phyloP scores from a whole-genome alignment of 441 rosid species.

The Bruguiera hainesii region DNA sequence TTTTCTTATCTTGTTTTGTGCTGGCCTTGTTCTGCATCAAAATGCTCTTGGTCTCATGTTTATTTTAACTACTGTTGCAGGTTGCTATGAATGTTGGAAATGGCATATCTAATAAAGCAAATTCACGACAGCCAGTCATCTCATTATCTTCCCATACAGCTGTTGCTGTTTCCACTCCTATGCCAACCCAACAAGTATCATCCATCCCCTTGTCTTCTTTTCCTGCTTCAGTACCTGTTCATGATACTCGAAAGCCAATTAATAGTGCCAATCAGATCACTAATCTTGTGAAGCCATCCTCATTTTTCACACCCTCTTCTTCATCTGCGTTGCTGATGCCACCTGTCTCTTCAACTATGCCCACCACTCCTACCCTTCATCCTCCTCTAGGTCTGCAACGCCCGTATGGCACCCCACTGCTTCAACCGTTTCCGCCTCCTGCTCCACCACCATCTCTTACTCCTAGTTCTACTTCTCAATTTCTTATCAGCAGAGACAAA shows the following conservation, averaged over 20 bases:
- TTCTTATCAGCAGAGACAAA: constrained; percentile 50
- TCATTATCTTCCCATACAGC: constrained; percentile 40
- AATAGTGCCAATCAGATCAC: constrained; percentile 37
- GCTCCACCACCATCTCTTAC: constrained; percentile 63
- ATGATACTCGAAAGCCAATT: constrained; percentile 34
- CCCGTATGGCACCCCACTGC: constrained; percentile 61
- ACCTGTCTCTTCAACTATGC: constrained; percentile 40
- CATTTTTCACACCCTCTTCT: constrained; percentile 48
- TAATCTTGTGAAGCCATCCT: constrained; percentile 60
- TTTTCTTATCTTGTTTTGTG: no score
- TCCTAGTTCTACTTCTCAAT: constrained; percentile 32
- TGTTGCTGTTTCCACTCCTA: constrained; percentile 27
- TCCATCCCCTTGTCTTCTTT: constrained; percentile 37
- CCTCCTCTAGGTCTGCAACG: constrained; percentile 53
- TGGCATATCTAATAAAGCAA: constrained; percentile 30
- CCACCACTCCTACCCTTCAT: constrained; percentile 39
- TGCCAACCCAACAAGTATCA: constrained; percentile 34
- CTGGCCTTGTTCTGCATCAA: no score
- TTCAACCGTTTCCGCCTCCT: constrained; percentile 77
- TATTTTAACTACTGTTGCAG: constrained; percentile 28
- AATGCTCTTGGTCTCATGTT: not conserved
- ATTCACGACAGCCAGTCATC: constrained; percentile 33
- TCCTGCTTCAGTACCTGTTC: constrained; percentile 25
- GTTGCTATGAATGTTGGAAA: constrained; percentile 41
- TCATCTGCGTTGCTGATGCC: constrained; percentile 45